Base-by-base conservation (phyloP, 1,284 basidiomycete species). In the Agaricales sp. region DNA sequence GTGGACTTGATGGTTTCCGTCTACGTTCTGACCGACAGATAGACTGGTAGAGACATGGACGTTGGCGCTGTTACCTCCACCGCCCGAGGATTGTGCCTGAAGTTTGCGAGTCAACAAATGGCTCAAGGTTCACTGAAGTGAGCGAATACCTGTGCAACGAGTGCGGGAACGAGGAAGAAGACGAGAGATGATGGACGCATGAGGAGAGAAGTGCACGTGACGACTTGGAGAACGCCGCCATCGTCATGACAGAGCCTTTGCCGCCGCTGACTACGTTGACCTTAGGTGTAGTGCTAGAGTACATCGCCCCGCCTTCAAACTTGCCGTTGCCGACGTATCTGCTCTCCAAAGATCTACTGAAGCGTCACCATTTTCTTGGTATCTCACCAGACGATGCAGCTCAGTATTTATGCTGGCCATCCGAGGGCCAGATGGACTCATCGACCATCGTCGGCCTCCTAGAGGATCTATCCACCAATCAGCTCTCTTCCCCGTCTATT, bases 391-490 rank as follows among this genome's bases (percentile, higher is more conserved):
- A 75, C 16, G 65, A 77, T 55, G 67, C 74, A 3, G 55, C 63
- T 20, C 67, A 74, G 4, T 87, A 87, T 59, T 68, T 87, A 45
- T 74, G 73, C 55, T 88, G 85, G 85, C 80, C 85, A 8, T 70
- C 71, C n/a, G 57, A 59, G 46, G 63, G 62, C 54, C 65, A 57
- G 53, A 64, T 66, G 53, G 61, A 60, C 51, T 58, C 59, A 35
- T 59, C 75, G 48, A 64, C 68, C 41, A 66, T 79, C 19, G 69
- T 87, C 22, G 73, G 75, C 52, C 57, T 59, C 37, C 60, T 71
- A 37, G 64, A 65, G 19, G 60, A 62, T 48, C 64, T 64, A 20
- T 52, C 65, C 48, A 67, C 71, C 47, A 66, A 71, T 54, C 59
- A 65, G 26, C 54, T 54, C 21, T 50, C 23, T 51, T 55, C 59